Conservation (phyloP, 192 early-diverging fungal species). For the Backusella morwellensis region DNA sequence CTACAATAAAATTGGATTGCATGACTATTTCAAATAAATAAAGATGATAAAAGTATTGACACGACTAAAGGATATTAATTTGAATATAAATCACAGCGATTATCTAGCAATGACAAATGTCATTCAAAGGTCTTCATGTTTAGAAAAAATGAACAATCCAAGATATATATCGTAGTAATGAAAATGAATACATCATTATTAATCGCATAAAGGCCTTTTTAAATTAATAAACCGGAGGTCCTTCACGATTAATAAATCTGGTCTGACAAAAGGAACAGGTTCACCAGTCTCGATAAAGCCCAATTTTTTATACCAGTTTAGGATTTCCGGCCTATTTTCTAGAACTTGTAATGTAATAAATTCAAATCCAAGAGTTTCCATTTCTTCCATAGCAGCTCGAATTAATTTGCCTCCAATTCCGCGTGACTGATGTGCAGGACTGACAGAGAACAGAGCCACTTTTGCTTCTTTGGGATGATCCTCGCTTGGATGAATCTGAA, state of each 20-base stretch:
- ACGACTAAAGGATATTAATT: too few relatives aligned
- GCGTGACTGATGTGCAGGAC: slow-evolving; percentile 40
- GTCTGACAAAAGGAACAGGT: slow-evolving; percentile 34
- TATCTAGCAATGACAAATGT: too few relatives aligned
- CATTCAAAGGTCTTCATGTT: too few relatives aligned
- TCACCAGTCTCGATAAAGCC: slow-evolving; percentile 47
- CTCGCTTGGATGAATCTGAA: slow-evolving; percentile 40
- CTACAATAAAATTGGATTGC: too few relatives aligned
- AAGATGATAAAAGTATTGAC: too few relatives aligned
- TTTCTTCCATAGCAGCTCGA: slow-evolving; percentile 34
- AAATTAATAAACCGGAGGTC: slow-evolving; percentile 36
- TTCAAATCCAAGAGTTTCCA: slow-evolving; percentile 25
- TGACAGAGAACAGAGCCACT: slow-evolving; percentile 45
- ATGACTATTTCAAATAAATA: too few relatives aligned
- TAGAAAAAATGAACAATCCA: too few relatives aligned
- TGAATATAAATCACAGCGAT: too few relatives aligned
- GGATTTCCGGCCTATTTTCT: slow-evolving; percentile 37
- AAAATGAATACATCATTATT: neutral
- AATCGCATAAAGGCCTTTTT: slow-evolving; percentile 8
- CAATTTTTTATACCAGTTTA: slow-evolving; percentile 45
- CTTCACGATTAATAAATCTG: slow-evolving; percentile 32
- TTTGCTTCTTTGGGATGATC: slow-evolving; percentile 35
- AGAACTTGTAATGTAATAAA: slow-evolving; percentile 37
- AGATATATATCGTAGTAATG: neutral
- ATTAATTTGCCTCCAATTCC: slow-evolving; percentile 49